Conservation (phyloP, 176 grass and related monocot genomes). For the Aechmea fasciata region DNA sequence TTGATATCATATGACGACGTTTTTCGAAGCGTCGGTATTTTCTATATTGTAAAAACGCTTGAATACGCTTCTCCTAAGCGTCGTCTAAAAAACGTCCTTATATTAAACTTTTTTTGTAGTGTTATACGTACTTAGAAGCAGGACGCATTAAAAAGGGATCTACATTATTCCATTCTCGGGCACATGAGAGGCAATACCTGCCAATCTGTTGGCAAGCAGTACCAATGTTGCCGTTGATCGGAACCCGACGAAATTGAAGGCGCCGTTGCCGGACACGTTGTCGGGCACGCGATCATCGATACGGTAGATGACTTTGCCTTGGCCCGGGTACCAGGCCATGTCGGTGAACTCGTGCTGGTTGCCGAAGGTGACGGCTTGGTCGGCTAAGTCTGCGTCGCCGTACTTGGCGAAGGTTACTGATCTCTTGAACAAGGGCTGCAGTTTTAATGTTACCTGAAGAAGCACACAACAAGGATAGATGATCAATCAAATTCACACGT, state of each 20-base stretch:
- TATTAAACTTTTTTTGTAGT: too few species aligned
- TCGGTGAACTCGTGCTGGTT: conserved; percentile 43
- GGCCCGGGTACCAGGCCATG: conserved; percentile 46
- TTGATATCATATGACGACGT: too few species aligned
- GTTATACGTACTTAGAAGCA: too few species aligned
- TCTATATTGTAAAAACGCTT: too few species aligned
- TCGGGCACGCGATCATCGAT: conserved; percentile 35
- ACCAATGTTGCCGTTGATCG: conserved; percentile 15
- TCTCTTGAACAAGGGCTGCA: conserved; percentile 49
- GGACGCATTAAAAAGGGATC: not conserved
- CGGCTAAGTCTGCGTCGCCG: conserved; percentile 26
- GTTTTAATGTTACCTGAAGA: conserved; percentile 28
- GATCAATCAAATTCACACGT: too few species aligned
- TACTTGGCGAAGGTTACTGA: conserved; percentile 16
- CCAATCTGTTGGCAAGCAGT: conserved; percentile 12
- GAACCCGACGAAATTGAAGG: conserved; percentile 39
- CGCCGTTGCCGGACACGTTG: conserved; percentile 31
- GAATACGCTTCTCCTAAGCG: too few species aligned
- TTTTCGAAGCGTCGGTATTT: too few species aligned
- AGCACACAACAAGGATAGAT: not conserved
- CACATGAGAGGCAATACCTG: conserved; percentile 9
- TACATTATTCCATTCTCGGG: too few species aligned
- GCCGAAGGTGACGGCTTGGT: conserved; percentile 22
- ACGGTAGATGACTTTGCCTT: conserved; percentile 29
- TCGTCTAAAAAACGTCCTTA: too few species aligned